phyloP scores from a whole-genome alignment of 2,329 filamentous ascomycete genomes.

The Epicoccum nigrum region DNA sequence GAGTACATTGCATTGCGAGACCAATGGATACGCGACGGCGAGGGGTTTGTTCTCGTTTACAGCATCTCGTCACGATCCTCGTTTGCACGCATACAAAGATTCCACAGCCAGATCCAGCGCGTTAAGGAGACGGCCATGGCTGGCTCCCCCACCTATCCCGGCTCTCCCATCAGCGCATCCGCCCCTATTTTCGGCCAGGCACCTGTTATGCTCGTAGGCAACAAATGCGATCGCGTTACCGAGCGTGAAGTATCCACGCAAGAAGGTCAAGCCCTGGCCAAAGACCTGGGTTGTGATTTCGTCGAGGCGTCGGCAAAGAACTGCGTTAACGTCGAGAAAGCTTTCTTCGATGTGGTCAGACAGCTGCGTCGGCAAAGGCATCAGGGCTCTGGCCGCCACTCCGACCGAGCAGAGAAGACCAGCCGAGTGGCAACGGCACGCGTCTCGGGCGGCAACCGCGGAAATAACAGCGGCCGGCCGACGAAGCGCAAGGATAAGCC shows the following conservation, averaged over 20 bases:
- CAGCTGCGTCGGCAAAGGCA: conserved; percentile 85
- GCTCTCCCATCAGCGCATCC: conserved; percentile 71
- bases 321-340: conserved; percentile 97
- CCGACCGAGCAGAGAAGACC: conserved; percentile 23
- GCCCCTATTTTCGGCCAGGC: conserved; percentile 65
- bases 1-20: conserved; percentile 96
- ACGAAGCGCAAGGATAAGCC: conserved; percentile 35
- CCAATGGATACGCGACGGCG: conserved; percentile 97
- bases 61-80: conserved; percentile 97
- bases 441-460: conserved; percentile 21
- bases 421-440: conserved; percentile 25
- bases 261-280: conserved; percentile 88
- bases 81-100: conserved; percentile 91
- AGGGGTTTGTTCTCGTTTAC: conserved; percentile 97
- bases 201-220: conserved; percentile 97
- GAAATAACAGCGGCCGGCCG: conserved; percentile 20
- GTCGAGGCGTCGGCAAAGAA: conserved; percentile 97
- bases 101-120: conserved; percentile 95
- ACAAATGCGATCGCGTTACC: conserved; percentile 96
- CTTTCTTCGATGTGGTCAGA: conserved; percentile 95
- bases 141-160: conserved; percentile 76
- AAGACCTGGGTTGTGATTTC: conserved; percentile 93
- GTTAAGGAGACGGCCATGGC: conserved; percentile 86
- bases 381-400: conserved; percentile 31
- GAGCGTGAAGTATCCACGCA: conserved; percentile 96